These are phyloP conservation scores for Pythium dissotocum DNA, from an alignment of 352 stramenopile species.

Conservation along the genomic window DNA sequence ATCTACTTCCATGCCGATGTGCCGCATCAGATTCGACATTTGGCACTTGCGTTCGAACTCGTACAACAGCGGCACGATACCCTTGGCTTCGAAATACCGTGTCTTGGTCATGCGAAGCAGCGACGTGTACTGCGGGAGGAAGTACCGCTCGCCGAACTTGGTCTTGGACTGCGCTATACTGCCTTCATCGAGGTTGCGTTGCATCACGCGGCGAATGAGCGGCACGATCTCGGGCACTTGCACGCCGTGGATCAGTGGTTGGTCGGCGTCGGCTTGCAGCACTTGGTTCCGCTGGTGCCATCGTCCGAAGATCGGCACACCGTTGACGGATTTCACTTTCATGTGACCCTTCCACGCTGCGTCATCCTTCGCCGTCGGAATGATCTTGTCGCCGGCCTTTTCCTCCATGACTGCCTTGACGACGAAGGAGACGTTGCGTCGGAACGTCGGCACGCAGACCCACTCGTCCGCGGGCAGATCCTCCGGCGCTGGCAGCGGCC, in stretches of 20 bases:
- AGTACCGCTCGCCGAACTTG: slow-evolving; percentile 78
- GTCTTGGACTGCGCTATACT: slow-evolving; percentile 54
- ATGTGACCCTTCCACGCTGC: slow-evolving; percentile 50
- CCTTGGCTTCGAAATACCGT: slow-evolving; percentile 79
- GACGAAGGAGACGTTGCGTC: slow-evolving; percentile 74
- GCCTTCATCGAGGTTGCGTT: slow-evolving; percentile 66
- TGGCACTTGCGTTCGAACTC: slow-evolving; percentile 90
- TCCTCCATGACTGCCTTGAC: slow-evolving; percentile 44
- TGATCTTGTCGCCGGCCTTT: slow-evolving; percentile 24
- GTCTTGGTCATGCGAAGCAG: slow-evolving; percentile 64
- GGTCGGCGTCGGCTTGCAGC: slow-evolving; percentile 47
- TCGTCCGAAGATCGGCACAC: slow-evolving; percentile 75
- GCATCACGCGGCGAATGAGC: slow-evolving; percentile 81
- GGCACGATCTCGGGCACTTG: slow-evolving; percentile 78
- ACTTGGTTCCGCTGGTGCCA: slow-evolving; percentile 75
- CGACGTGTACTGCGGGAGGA: slow-evolving; percentile 73
- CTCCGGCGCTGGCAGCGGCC: slow-evolving; percentile 45
- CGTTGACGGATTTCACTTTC: slow-evolving; percentile 68
- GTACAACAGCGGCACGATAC: slow-evolving; percentile 81
- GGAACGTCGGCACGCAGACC: slow-evolving; percentile 71
- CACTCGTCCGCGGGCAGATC: slow-evolving; percentile 45
- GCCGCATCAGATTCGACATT: slow-evolving; percentile 82
- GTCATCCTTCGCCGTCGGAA: slow-evolving; percentile 40
- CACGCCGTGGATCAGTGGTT: slow-evolving; percentile 68
- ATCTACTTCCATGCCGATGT: slow-evolving; percentile 77